Percentiles rank a stretch among this genome's conserved stretches.
Evolutionary conservation across 768 basidiomycete genomes (phyloP).

Genomic region (Lactarius indigo): DNA sequence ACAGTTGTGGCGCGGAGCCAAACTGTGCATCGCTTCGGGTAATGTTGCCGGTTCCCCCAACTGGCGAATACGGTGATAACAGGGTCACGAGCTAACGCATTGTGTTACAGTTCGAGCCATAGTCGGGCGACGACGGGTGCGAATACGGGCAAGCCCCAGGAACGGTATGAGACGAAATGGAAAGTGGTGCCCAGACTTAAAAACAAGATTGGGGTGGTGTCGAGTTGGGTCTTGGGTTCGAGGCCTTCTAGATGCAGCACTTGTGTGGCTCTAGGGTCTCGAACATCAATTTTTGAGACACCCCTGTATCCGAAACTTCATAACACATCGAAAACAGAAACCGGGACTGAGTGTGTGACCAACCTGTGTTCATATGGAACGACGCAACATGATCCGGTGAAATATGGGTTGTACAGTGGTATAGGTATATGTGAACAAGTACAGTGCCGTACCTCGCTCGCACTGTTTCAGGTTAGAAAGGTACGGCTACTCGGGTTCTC

Average conservation of each 20-base stretch:
- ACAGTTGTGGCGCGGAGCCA: constrained; percentile 19
- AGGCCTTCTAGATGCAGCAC: neutral
- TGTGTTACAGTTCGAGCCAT: neutral
- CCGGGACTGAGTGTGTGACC: neutral
- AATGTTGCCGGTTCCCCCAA: neutral
- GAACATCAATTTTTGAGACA: neutral
- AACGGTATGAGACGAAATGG: neutral
- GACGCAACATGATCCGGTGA: neutral
- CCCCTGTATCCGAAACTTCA: neutral
- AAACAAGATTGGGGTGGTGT: neutral
- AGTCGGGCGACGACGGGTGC: neutral
- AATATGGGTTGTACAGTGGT: neutral
- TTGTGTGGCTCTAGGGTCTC: neutral
- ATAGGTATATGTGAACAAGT: neutral
- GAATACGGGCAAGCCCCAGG: neutral
- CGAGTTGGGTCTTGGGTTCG: neutral
- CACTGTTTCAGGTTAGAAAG: neutral
- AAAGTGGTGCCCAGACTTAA: neutral
- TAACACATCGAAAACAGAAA: neutral
- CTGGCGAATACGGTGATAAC: neutral
- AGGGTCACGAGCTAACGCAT: neutral
- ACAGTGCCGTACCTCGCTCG: neutral
- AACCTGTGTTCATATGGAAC: neutral
- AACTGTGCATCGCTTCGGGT: neutral
- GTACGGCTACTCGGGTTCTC: neutral